phyloP scores from a whole-genome alignment of 208 protist genomes.

The Leishmania tarentolae region DNA sequence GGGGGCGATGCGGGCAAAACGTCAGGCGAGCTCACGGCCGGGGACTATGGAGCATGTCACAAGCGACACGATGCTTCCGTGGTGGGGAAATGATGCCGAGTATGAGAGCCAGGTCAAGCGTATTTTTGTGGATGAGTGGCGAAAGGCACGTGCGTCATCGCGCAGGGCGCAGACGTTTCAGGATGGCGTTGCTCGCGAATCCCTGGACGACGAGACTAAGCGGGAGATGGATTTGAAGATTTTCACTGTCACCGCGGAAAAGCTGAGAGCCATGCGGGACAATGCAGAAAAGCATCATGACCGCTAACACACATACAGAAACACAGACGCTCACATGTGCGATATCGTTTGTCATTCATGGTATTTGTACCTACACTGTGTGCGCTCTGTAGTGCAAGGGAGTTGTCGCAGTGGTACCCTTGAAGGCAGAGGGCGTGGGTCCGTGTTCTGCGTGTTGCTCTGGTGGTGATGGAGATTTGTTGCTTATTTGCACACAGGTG shows the following conservation, averaged over 20 bases:
- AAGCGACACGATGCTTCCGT: conserved; percentile 86
- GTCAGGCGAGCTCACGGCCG: conserved; percentile 52
- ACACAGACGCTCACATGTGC: too few relatives aligned
- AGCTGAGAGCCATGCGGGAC: conserved; percentile 72
- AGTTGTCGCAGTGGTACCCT: background rate
- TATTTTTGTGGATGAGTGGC: conserved; percentile 90
- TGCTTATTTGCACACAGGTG: background rate
- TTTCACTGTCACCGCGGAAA: conserved; percentile 82
- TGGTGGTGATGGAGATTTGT: background rate
- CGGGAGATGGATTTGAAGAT: conserved; percentile 85
- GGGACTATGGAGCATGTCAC: conserved; percentile 68
- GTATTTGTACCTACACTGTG: background rate
- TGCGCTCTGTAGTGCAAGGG: background rate
- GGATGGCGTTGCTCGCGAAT: conserved; percentile 79
- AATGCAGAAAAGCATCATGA: conserved; percentile 62
- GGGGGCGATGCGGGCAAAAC: conserved; percentile 50
- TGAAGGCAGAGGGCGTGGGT: background rate
- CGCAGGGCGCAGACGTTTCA: conserved; percentile 72
- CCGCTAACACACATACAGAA: conserved; percentile 12
- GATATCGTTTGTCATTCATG: background rate
- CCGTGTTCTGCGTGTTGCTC: background rate
- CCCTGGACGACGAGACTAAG: conserved; percentile 69
- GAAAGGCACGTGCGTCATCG: conserved; percentile 64
- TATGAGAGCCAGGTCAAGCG: conserved; percentile 91
- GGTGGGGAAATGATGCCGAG: conserved; percentile 89